These are phyloP conservation scores for Dictyostelium capitatum DNA, from an alignment of 78 protist genomes.

Conservation along the genomic window DNA sequence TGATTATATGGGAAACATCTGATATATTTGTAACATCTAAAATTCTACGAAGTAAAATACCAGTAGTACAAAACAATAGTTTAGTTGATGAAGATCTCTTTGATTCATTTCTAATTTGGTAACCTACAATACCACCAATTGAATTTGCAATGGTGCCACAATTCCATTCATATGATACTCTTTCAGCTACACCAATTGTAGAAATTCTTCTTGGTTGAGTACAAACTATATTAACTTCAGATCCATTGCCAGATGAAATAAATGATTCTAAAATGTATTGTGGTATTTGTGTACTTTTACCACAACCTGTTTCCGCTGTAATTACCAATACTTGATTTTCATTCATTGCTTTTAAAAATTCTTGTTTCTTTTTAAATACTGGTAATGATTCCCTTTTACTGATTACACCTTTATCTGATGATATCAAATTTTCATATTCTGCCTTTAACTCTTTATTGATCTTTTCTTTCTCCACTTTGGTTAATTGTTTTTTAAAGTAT, in stretches of 20 bases:
- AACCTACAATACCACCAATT: constrained; percentile 89
- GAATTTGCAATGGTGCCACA: constrained; percentile 37
- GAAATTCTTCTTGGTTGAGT: constrained; percentile 97
- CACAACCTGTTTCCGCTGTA: constrained; percentile 94
- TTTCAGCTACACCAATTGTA: constrained; percentile 91
- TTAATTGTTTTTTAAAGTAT: neutral
- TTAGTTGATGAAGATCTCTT: constrained; percentile 59
- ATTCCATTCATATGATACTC: constrained; percentile 93
- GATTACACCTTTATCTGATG: neutral
- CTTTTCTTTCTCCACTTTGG: constrained; percentile 9
- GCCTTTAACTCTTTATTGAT: constrained; percentile 9
- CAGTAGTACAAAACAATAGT: constrained; percentile 91
- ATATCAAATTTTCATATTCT: neutral
- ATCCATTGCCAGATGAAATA: constrained; percentile 18
- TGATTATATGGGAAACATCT: constrained; percentile 68
- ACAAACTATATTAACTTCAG: constrained; percentile 80
- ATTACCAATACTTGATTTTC: constrained; percentile 52
- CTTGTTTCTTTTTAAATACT: constrained; percentile 37
- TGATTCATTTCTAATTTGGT: constrained; percentile 85
- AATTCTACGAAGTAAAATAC: constrained; percentile 75
- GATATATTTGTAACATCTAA: constrained; percentile 7
- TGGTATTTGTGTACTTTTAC: constrained; percentile 96
- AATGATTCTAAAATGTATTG: constrained; percentile 88
- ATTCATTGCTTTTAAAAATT: constrained; percentile 15
- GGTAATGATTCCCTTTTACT: constrained; percentile 41